Evolutionary conservation across 2,329 filamentous ascomycete species (phyloP).

Genomic region (Zasmidium cellare): DNA sequence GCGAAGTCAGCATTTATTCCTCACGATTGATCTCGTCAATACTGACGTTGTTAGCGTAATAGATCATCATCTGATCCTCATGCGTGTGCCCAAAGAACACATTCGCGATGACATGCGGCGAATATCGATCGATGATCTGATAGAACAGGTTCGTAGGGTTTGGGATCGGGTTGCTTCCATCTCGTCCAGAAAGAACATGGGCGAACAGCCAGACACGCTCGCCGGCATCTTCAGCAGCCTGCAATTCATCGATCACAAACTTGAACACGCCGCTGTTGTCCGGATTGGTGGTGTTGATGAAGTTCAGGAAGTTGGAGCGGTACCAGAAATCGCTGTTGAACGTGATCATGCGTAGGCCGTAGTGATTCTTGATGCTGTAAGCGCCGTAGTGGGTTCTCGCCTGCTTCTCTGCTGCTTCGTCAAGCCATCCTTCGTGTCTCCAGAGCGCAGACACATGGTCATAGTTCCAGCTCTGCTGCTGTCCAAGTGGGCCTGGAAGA

Average conservation of each 20-base stretch:
- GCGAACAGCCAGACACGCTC: constrained; percentile 58
- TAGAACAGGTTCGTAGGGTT: constrained; percentile 58
- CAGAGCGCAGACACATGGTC: constrained; percentile 57
- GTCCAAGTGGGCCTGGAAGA: constrained; percentile 53
- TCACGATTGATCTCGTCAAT: too few species aligned
- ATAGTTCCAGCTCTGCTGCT: constrained; percentile 61
- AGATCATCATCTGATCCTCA: constrained; percentile 56
- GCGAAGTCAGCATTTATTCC: too few species aligned
- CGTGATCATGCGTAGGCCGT: constrained; percentile 54
- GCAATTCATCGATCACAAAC: constrained; percentile 54
- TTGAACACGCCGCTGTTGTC: constrained; percentile 51
- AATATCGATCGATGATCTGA: constrained; percentile 56
- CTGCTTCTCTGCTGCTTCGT: constrained; percentile 44
- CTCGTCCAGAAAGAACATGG: constrained; percentile 58
- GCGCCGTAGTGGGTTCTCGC: constrained; percentile 57
- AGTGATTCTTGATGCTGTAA: constrained; percentile 56
- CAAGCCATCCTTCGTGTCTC: constrained; percentile 59
- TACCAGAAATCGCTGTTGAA: constrained; percentile 56
- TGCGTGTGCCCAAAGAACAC: constrained; percentile 59
- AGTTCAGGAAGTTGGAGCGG: constrained; percentile 48
- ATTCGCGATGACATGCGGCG: constrained; percentile 56
- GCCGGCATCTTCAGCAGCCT: constrained; percentile 52
- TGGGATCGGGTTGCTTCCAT: constrained; percentile 54
- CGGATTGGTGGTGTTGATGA: constrained; percentile 54
- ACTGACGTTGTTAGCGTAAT: constrained; percentile 47